phyloP scores from a whole-genome alignment of 768 basidiomycete genomes.

The Xanthoconium stramineum region DNA sequence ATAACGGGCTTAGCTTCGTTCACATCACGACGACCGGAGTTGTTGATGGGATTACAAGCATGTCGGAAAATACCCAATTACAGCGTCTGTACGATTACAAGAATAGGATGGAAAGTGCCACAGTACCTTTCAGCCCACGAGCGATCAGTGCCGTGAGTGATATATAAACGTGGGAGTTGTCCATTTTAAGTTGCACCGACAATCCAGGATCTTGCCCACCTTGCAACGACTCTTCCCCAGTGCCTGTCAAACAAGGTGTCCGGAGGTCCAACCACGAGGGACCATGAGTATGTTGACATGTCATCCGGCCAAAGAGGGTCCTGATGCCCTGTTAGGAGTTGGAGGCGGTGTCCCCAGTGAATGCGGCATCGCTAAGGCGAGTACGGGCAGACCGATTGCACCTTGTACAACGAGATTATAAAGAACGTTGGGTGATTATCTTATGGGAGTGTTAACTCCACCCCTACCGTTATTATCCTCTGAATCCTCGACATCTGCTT shows the following conservation, averaged over 20 bases:
- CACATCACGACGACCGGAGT: conserved; percentile 24
- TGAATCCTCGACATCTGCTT: conserved; percentile 14
- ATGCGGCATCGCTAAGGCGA: conserved; percentile 36
- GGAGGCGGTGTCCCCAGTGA: conserved; percentile 32
- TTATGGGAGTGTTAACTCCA: conserved; percentile 38
- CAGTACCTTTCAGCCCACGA: conserved; percentile 19
- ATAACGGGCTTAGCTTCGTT: conserved; percentile 19
- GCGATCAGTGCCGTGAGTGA: conserved; percentile 34
- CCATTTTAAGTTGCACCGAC: conserved; percentile 27
- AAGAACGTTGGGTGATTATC: conserved; percentile 34
- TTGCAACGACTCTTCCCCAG: conserved; percentile 22
- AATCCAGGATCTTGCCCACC: conserved; percentile 30
- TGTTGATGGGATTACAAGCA: conserved; percentile 6
- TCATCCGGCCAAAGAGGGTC: conserved; percentile 29
- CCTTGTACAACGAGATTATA: conserved; percentile 34
- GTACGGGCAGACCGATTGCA: conserved; percentile 23
- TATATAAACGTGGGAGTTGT: conserved; percentile 34
- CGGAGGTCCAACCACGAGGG: conserved; percentile 24
- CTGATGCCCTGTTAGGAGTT: conserved; percentile 27
- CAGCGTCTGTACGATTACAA: conserved; percentile 18
- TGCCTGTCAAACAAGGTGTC: conserved; percentile 33
- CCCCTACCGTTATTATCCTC: conserved; percentile 27
- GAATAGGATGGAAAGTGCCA: conserved; percentile 17
- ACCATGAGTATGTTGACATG: conserved; percentile 36
- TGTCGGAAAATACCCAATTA: conserved; percentile 9